A percentile compares a stretch with the other conserved stretches of the same genome.
phyloP scores from a whole-genome alignment of 2,329 filamentous ascomycete genomes.

The Ceratocystis albifundus region DNA sequence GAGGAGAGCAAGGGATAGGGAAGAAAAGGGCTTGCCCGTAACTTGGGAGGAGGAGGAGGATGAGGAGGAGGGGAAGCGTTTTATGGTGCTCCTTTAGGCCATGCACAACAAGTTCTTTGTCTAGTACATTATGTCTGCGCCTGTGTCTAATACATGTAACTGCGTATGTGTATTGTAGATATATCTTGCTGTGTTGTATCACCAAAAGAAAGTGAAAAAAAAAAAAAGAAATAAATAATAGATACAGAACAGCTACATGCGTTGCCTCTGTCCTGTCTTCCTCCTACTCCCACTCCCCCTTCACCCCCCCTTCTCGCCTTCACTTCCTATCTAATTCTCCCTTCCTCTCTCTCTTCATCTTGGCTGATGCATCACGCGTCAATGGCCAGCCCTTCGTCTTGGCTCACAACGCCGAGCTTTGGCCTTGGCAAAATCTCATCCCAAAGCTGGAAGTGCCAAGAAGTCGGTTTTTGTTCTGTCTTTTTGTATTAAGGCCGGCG shows the following conservation, averaged over 20 bases:
- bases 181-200: neutral
- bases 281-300: no score
- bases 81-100: no score
- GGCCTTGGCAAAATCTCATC: conserved; percentile 23
- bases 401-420: conserved; percentile 22
- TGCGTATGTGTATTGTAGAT: no score
- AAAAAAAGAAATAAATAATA: neutral
- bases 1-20: neutral
- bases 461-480: conserved; percentile 6
- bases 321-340: neutral
- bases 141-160: no score
- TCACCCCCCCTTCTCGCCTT: neutral
- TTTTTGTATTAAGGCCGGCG: conserved; percentile 7
- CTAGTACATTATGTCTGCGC: no score
- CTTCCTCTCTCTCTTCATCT: conserved; percentile 8
- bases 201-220: neutral
- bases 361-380: conserved; percentile 21
- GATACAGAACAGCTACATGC: neutral
- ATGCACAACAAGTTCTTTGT: no score
- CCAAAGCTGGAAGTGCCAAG: conserved; percentile 20
- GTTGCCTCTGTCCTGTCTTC: no score
- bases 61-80: no score
- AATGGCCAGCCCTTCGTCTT: conserved; percentile 18
- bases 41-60: no score
- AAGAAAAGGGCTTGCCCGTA: neutral